Evolutionary conservation across 176 grass and related monocot species (phyloP), one percentile per base, ranked within the genome.

Genomic region (Stipa capillata): DNA sequence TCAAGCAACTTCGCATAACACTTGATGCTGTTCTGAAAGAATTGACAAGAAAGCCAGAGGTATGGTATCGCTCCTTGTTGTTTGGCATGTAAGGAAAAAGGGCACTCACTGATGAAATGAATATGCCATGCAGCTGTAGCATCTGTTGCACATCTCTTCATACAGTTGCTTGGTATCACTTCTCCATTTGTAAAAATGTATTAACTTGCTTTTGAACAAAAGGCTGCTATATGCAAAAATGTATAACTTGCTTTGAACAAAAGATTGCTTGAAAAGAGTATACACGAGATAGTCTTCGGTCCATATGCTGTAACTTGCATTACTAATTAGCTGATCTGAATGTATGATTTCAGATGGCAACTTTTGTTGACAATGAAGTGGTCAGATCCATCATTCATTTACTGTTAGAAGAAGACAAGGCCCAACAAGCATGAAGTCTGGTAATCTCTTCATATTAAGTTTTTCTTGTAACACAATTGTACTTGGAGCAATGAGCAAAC

Each of bases 11-110:
- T 51, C 85, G 95, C 37, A 58, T 79, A 14, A 98, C 92, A 51
- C 87, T 98, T 58, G 87, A 94, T 89, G 80, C 85, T 53, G 92
- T 97, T 87, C 82, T 98, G 66, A 98, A 98, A 86, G 87, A 98
- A 78, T 61, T 94, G 77, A 89, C 87, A 66, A 93, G 90, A 87
- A 98, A 85, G 33, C 92, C 92, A 55, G 80, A 93, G 95, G 95
- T 94, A 92, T 57, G 72, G n/a, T 62, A 2, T 66, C 6, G 65
- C 36, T 74, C 53, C 14, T 55, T 84, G 41, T 74, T 67, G 17
- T 48, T 69, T 59, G 60, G 78, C 59, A 65, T 79, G 70, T 16
- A 65, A 81, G 32, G 32, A 8, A 54, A 43, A 36, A 8, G 29
- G 49, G n/a, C 3, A 24, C 49, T 53, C 6, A 32, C 45, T 17